phyloP scores from a whole-genome alignment of 257 asterid genomes.

The Nicotiana sylvestris region DNA sequence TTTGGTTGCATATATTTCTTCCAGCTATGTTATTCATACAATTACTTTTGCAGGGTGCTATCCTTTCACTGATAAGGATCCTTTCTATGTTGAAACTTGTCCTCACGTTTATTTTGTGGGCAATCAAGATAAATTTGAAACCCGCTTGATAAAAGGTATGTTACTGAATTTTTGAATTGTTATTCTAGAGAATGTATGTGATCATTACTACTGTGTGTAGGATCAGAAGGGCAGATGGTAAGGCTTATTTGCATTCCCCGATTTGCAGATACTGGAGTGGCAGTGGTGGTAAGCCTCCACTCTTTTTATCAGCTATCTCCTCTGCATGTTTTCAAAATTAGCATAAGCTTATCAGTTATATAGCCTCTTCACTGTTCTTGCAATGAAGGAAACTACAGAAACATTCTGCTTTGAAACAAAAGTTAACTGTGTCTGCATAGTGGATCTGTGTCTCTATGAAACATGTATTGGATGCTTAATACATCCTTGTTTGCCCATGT shows the following conservation, averaged over 20 bases:
- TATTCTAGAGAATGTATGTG: background rate
- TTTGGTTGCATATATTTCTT: background rate
- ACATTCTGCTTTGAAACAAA: background rate
- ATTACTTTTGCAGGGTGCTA: slow-evolving; percentile 65
- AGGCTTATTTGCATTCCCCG: slow-evolving; percentile 78
- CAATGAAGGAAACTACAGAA: slow-evolving; percentile 7
- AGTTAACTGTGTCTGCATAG: background rate
- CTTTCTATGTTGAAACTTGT: slow-evolving; percentile 81
- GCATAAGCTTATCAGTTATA: background rate
- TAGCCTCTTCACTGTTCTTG: background rate
- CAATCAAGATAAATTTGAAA: slow-evolving; percentile 74
- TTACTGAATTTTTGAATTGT: background rate
- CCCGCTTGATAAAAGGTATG: slow-evolving; percentile 62
- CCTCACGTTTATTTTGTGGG: slow-evolving; percentile 94
- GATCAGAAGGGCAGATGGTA: slow-evolving; percentile 74
- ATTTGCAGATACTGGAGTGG: slow-evolving; percentile 78
- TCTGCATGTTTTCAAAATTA: background rate
- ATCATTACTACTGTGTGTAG: slow-evolving; percentile 40
- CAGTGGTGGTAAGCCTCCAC: slow-evolving; percentile 71
- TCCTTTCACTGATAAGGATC: slow-evolving; percentile 94
- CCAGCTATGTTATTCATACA: background rate
- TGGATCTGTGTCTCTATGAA: background rate
- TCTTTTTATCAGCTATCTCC: background rate
- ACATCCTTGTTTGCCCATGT: background rate
- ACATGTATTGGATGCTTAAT: background rate